These are phyloP conservation scores for Kazachstania viticola DNA, from an alignment of 805 yeast genomes.

Conservation along the genomic window DNA sequence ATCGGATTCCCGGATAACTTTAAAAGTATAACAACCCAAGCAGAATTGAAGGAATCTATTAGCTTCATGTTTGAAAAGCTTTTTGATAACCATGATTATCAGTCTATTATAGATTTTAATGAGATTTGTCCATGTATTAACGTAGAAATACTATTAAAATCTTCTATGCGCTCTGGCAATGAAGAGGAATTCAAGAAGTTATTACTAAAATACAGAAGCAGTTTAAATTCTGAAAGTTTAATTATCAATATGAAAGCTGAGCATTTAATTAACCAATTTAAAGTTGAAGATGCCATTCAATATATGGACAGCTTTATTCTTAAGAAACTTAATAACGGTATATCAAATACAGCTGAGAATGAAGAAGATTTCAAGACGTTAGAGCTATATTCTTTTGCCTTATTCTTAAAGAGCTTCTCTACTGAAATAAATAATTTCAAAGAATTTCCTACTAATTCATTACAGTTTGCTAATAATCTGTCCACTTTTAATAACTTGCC, in stretches of 20 bases:
- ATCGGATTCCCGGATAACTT: constrained; percentile 21
- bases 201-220: constrained; percentile 10
- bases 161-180: constrained; percentile 18
- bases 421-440: constrained; percentile 3
- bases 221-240: constrained; percentile 7
- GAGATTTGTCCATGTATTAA: constrained; percentile 17
- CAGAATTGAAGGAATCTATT: constrained; percentile 17
- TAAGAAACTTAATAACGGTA: too few relatives aligned
- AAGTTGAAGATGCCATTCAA: constrained; percentile 15
- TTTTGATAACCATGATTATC: constrained; percentile 10
- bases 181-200: constrained; percentile 9
- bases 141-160: constrained; percentile 15
- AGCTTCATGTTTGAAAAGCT: constrained; percentile 13
- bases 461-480: constrained; percentile 21
- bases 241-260: constrained; percentile 13
- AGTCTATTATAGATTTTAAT: constrained; percentile 13
- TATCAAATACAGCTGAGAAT: too few relatives aligned
- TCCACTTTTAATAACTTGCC: constrained; percentile 12
- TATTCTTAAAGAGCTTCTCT: constrained; percentile 16
- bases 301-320: constrained; percentile 4
- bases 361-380: constrained; percentile 9
- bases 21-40: constrained; percentile 20
- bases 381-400: constrained; percentile 17
- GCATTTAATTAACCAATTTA: constrained; percentile 11
- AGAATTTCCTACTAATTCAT: constrained; percentile 12